Conservation (phyloP, 805 yeast species). For the Lachancea quebecensis region DNA sequence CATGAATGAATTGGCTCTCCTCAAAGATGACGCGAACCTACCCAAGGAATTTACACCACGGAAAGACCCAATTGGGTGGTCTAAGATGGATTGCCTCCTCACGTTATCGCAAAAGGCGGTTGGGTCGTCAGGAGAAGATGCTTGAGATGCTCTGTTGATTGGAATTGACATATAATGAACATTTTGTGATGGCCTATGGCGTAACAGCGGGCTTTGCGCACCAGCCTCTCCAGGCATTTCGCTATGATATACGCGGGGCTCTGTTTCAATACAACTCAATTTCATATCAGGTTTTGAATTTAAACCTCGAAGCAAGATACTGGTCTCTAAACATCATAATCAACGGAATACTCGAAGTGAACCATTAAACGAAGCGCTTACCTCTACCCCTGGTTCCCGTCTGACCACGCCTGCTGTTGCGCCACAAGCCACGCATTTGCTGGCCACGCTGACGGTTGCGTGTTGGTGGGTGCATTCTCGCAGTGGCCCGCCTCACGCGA, state of each 20-base stretch:
- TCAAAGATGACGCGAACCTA: constrained; percentile 71
- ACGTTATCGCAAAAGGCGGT: constrained; percentile 3
- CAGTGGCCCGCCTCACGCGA: too few species aligned
- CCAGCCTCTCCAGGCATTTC: background rate
- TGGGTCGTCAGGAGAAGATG: constrained; percentile 3
- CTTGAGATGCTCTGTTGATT: constrained; percentile 15
- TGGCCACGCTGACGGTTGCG: too few species aligned
- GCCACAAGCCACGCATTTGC: background rate
- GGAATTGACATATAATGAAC: constrained; percentile 31
- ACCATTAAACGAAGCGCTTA: constrained; percentile 2
- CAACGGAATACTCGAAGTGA: too few species aligned
- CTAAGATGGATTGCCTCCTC: constrained; percentile 36
- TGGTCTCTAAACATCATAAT: too few species aligned
- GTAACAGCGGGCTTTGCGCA: constrained; percentile 4
- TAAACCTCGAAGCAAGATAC: too few species aligned
- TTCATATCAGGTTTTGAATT: too few species aligned
- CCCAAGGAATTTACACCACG: constrained; percentile 62
- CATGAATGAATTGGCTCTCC: constrained; percentile 70
- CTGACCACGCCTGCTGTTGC: constrained; percentile 42
- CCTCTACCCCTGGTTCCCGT: constrained; percentile 41
- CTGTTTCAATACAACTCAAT: background rate
- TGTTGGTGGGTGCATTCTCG: too few species aligned
- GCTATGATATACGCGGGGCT: background rate
- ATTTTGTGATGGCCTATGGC: constrained; percentile 7
- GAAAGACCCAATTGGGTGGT: constrained; percentile 50